A percentile compares a stretch with the other conserved stretches of the same genome.
These are phyloP conservation scores for Strobilomyces dryophilus DNA, from an alignment of 768 basidiomycete species.

Conservation along the genomic window DNA sequence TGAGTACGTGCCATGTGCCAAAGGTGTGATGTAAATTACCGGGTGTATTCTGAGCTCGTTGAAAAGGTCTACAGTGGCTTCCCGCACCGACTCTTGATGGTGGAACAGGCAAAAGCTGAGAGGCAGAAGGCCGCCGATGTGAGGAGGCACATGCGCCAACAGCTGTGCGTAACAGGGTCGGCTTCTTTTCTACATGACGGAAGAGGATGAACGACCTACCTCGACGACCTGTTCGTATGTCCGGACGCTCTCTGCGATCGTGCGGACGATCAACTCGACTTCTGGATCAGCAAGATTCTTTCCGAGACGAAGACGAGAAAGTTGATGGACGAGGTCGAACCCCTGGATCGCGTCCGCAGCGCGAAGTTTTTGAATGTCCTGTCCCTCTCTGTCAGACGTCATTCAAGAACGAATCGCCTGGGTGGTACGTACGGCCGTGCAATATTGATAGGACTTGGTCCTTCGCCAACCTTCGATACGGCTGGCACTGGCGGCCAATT, in stretches of 20 bases:
- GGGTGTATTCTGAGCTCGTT: constrained; percentile 73
- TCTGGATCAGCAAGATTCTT: constrained; percentile 73
- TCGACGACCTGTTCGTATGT: constrained; percentile 89
- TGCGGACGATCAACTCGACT: constrained; percentile 67
- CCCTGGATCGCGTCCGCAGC: constrained; percentile 61
- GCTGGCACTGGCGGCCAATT: constrained; percentile 71
- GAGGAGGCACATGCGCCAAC: constrained; percentile 70
- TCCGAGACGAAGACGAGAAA: constrained; percentile 72
- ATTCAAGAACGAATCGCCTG: neutral
- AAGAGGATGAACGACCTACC: constrained; percentile 40
- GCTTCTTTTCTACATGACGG: too few species aligned
- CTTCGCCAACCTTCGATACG: constrained; percentile 93
- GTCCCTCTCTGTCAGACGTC: constrained; percentile 7
- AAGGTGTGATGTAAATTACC: constrained; percentile 41
- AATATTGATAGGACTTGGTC: constrained; percentile 76
- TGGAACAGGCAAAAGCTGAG: constrained; percentile 91
- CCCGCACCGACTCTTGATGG: constrained; percentile 69
- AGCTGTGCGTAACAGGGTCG: constrained; percentile 45
- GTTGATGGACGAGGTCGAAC: constrained; percentile 84
- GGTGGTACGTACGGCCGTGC: constrained; percentile 50
- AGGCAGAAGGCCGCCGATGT: constrained; percentile 78
- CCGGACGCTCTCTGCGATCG: constrained; percentile 65
- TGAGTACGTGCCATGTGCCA: neutral
- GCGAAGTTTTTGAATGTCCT: constrained; percentile 67
- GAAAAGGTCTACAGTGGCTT: constrained; percentile 79